Evolutionary conservation across 2,329 filamentous ascomycete species (phyloP).

Genomic region (Mycosphaerella arachidis): DNA sequence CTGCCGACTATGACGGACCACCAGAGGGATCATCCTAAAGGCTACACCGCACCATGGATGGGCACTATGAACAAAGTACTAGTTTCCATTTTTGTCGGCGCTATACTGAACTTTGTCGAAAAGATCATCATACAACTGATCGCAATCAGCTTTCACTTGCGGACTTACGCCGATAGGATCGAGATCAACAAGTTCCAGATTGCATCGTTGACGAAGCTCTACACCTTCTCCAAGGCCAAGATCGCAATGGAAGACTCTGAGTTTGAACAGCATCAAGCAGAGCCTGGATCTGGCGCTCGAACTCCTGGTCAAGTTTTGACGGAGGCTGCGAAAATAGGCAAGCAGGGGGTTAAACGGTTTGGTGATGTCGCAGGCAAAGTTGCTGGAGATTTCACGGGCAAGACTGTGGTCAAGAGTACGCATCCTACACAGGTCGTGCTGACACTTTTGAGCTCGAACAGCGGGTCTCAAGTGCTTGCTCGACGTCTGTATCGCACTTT

Average conservation of each 20-base stretch:
- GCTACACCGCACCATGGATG: conserved; percentile 62
- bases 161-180: conserved; percentile 86
- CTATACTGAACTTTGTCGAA: conserved; percentile 76
- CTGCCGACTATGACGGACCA: conserved; percentile 72
- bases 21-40: conserved; percentile 50
- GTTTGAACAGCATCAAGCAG: conserved; percentile 54
- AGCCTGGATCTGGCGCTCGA: conserved; percentile 55
- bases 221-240: conserved; percentile 60
- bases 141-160: conserved; percentile 83
- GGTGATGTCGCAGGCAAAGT: conserved; percentile 81
- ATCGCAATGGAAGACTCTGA: conserved; percentile 71
- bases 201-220: conserved; percentile 60
- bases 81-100: conserved; percentile 74
- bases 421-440: conserved; percentile 82
- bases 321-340: conserved; percentile 68
- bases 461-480: conserved; percentile 76
- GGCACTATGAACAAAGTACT: conserved; percentile 77
- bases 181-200: conserved; percentile 91
- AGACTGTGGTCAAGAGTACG: conserved; percentile 60
- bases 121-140: conserved; percentile 95
- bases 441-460: conserved; percentile 67
- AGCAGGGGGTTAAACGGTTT: conserved; percentile 70
- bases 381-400: conserved; percentile 87
- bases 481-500: conserved; percentile 86
- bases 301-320: conserved; percentile 70